A percentile compares a stretch with the other conserved stretches of the same genome.
Conservation (phyloP, 2,329 filamentous ascomycete species). For the Hypoxylon sp. region DNA sequence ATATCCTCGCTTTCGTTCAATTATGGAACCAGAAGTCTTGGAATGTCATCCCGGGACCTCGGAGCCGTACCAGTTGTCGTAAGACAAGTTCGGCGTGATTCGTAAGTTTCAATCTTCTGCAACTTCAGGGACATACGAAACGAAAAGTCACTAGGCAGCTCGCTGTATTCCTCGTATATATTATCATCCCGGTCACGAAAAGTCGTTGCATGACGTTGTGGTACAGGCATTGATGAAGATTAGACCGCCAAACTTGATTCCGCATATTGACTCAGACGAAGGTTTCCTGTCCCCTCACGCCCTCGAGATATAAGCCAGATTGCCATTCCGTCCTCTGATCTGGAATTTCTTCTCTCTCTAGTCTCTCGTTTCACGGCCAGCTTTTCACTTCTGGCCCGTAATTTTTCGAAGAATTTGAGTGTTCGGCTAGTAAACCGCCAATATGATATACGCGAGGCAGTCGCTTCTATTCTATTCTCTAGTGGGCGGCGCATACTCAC, state of each 20-base stretch:
- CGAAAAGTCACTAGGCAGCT: neutral
- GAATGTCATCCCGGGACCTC: neutral
- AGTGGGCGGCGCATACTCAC: constrained; percentile 41
- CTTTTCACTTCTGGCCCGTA: constrained; percentile 24
- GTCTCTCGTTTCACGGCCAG: constrained; percentile 35
- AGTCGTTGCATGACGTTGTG: constrained; percentile 32
- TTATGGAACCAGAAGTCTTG: neutral
- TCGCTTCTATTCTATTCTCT: constrained; percentile 38
- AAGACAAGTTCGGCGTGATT: neutral
- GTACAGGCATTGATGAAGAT: neutral
- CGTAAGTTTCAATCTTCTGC: neutral
- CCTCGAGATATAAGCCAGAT: constrained; percentile 35
- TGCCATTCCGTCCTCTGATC: constrained; percentile 4
- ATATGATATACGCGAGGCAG: constrained; percentile 41
- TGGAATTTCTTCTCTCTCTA: constrained; percentile 17
- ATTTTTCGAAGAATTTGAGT: constrained; percentile 25
- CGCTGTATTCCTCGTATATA: constrained; percentile 1
- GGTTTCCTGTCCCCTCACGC: constrained; percentile 5
- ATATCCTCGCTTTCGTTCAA: neutral
- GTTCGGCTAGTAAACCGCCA: constrained; percentile 21
- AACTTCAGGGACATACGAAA: neutral
- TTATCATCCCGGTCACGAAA: constrained; percentile 10
- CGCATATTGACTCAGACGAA: constrained; percentile 13
- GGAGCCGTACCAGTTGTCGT: neutral
- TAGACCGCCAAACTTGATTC: constrained; percentile 27